Conservation (phyloP, 2,329 filamentous ascomycete genomes). For the Chaetothyriales sp. region DNA sequence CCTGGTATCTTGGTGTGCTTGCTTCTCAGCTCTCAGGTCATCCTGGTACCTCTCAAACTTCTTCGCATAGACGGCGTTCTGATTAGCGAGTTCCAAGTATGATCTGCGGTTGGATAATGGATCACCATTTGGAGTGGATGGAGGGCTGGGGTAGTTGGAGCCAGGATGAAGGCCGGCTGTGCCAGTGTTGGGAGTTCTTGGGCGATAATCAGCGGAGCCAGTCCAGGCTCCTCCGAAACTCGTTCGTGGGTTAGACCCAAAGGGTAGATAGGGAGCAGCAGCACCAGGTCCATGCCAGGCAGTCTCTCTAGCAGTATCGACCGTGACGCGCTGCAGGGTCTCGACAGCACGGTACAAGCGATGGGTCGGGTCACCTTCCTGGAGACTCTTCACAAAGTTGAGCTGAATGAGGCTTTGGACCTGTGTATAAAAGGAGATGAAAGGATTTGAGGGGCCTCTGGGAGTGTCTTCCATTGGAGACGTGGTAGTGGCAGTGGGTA, state of each 20-base stretch:
- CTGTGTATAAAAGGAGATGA: background rate
- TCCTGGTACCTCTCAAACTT: background rate
- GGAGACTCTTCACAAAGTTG: background rate
- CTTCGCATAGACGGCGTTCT: background rate
- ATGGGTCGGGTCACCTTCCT: background rate
- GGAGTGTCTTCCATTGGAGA: background rate
- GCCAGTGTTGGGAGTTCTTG: background rate
- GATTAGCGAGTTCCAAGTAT: background rate
- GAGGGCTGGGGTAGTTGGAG: background rate
- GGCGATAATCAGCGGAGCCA: background rate
- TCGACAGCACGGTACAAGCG: background rate
- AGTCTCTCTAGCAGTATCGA: background rate
- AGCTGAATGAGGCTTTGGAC: background rate
- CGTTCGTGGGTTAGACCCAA: background rate
- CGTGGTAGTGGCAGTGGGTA: background rate
- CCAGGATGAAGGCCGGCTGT: background rate
- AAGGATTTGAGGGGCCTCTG: background rate
- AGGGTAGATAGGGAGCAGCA: background rate
- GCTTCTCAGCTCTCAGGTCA: background rate
- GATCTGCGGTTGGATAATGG: background rate
- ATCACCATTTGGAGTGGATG: background rate
- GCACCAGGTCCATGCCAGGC: background rate
- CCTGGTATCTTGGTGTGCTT: background rate
- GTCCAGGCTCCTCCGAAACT: background rate
- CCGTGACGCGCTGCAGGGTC: background rate